phyloP scores from a whole-genome alignment of 2,329 filamentous ascomycete species.

The Phialophora expanda region DNA sequence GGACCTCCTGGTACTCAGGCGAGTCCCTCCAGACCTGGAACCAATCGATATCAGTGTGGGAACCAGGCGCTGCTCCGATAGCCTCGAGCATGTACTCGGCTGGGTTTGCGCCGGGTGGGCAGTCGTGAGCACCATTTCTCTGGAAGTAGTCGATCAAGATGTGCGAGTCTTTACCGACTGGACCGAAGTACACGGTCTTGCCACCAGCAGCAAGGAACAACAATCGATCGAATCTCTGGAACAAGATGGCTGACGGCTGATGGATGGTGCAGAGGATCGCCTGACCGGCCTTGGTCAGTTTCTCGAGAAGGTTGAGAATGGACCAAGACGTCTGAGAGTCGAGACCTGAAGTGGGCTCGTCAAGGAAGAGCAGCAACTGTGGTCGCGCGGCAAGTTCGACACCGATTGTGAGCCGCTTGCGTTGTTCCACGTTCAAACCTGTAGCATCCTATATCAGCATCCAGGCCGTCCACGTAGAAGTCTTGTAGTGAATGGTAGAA shows the following conservation, averaged over 20 bases:
- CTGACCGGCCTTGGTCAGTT: slow-evolving; percentile 62
- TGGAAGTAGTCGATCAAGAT: slow-evolving; percentile 76
- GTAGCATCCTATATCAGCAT: not conserved
- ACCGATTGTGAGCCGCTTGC: slow-evolving; percentile 84
- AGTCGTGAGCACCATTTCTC: slow-evolving; percentile 62
- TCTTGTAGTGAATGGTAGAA: not conserved
- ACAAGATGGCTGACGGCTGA: slow-evolving; percentile 60
- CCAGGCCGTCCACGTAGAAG: not conserved
- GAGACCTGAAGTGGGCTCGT: slow-evolving; percentile 70
- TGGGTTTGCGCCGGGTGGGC: slow-evolving; percentile 67
- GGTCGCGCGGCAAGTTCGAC: slow-evolving; percentile 80
- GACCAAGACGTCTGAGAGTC: slow-evolving; percentile 69
- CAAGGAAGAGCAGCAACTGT: slow-evolving; percentile 69
- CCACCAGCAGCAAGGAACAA: slow-evolving; percentile 78
- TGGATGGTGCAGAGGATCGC: slow-evolving; percentile 64
- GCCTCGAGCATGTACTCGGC: slow-evolving; percentile 61
- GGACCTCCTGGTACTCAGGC: slow-evolving; percentile 61
- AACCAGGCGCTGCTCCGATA: slow-evolving; percentile 61
- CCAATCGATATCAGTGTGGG: slow-evolving; percentile 70
- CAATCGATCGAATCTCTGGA: slow-evolving; percentile 69
- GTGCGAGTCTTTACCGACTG: slow-evolving; percentile 68
- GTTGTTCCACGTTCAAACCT: slow-evolving; percentile 65
- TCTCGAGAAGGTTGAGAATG: slow-evolving; percentile 66
- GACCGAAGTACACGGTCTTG: slow-evolving; percentile 74
- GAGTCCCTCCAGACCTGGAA: slow-evolving; percentile 65